phyloP scores from a whole-genome alignment of 2,329 filamentous ascomycete genomes.

The Sclerotinia minor region DNA sequence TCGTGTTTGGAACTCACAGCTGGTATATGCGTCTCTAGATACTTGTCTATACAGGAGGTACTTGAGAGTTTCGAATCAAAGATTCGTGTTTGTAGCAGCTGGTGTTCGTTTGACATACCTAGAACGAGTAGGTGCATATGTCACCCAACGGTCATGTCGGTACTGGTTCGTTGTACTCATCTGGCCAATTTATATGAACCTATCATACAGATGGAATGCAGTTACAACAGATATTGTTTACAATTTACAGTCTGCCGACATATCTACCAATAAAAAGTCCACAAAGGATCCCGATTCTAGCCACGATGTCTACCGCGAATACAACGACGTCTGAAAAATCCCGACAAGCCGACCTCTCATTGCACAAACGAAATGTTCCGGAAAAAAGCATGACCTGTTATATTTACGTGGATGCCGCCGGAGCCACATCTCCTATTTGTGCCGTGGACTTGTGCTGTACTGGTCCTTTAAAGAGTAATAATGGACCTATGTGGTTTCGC shows the following conservation, averaged over 20 bases:
- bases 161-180: background rate
- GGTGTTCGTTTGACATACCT: background rate
- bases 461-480: conserved; percentile 9
- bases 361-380: conserved; percentile 9
- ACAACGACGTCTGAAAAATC: background rate
- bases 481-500: conserved; percentile 31
- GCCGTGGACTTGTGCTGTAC: background rate
- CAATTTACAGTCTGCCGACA: background rate
- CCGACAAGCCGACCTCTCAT: background rate
- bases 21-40: no score
- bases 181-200: background rate
- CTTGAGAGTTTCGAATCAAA: background rate
- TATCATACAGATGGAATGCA: background rate
- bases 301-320: background rate
- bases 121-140: background rate
- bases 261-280: background rate
- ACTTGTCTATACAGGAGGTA: no score
- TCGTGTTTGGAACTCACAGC: no score
- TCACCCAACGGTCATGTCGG: background rate
- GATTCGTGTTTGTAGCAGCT: background rate
- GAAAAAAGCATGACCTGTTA: conserved; percentile 2
- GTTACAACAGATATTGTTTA: background rate
- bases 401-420: conserved; percentile 19
- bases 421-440: conserved; percentile 4
- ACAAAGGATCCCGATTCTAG: background rate